Evolutionary conservation across 768 basidiomycete genomes (phyloP).

Genomic region (Leucosporidium scottii): DNA sequence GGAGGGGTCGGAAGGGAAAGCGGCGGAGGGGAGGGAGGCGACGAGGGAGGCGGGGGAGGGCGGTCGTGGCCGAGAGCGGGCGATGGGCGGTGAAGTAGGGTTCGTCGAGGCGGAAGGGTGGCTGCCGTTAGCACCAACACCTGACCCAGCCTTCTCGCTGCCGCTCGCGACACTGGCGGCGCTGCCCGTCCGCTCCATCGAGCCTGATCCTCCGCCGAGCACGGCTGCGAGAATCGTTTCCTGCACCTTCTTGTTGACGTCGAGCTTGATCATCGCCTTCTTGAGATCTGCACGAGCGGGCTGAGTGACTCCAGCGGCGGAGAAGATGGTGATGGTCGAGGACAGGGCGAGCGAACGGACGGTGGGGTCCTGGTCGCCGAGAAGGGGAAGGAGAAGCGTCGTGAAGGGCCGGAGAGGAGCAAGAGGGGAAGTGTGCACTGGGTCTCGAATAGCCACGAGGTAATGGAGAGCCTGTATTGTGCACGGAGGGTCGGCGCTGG

Average conservation of each 20-base stretch:
- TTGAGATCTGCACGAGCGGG: conserved; percentile 87
- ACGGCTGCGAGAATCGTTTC: conserved; percentile 59
- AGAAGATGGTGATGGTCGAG: conserved; percentile 75
- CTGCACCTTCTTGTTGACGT: conserved; percentile 76
- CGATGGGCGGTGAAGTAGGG: conserved; percentile 5
- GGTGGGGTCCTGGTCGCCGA: conserved; percentile 83
- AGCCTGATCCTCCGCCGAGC: conserved; percentile 11
- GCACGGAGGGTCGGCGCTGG: conserved; percentile 40
- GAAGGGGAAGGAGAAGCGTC: conserved; percentile 65
- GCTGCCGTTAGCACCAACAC: background rate
- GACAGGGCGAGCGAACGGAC: conserved; percentile 80
- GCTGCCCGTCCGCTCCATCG: conserved; percentile 14
- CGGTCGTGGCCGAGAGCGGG: background rate
- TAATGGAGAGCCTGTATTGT: conserved; percentile 24
- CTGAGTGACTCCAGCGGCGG: conserved; percentile 59
- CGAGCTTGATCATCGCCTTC: conserved; percentile 70
- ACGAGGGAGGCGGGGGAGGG: conserved; percentile 1
- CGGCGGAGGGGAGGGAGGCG: conserved; percentile 23
- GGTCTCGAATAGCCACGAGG: conserved; percentile 14
- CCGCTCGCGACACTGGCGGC: conserved; percentile 2
- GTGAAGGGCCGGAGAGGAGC: conserved; percentile 71
- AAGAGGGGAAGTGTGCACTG: background rate
- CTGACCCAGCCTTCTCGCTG: background rate
- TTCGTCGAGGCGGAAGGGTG: background rate
- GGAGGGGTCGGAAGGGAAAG: conserved; percentile 18